phyloP scores from a whole-genome alignment of 495 filamentous ascomycete species.

The Aspergillus cavernicola region DNA sequence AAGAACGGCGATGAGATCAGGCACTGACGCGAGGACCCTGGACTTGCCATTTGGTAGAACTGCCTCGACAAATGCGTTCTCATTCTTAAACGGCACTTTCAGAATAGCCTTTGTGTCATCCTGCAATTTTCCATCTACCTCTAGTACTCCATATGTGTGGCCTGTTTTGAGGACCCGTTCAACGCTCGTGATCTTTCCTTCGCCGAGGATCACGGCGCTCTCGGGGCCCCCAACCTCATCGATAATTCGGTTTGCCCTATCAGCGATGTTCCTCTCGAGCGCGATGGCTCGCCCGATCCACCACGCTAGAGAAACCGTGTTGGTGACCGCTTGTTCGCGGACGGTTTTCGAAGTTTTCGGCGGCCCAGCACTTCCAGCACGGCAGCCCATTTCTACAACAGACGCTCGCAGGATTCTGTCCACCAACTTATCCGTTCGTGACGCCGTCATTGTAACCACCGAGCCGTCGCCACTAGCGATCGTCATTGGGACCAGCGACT shows the following conservation, averaged over 20 bases:
- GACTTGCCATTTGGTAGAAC: constrained; percentile 28
- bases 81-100: constrained; percentile 58
- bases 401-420: constrained; percentile 29
- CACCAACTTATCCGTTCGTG: constrained; percentile 32
- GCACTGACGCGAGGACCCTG: constrained; percentile 52
- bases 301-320: constrained; percentile 44
- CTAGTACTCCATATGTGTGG: constrained; percentile 31
- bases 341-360: constrained; percentile 29
- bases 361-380: constrained; percentile 27
- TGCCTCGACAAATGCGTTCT: constrained; percentile 55
- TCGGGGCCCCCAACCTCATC: constrained; percentile 51
- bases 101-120: constrained; percentile 34
- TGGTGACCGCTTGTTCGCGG: constrained; percentile 28
- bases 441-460: constrained; percentile 32
- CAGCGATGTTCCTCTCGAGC: constrained; percentile 38
- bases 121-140: constrained; percentile 46
- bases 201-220: constrained; percentile 51
- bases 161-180: constrained; percentile 42
- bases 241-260: constrained; percentile 53
- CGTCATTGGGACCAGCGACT: constrained; percentile 28
- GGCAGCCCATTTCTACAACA: constrained; percentile 32
- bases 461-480: constrained; percentile 37
- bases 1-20: constrained; percentile 59
- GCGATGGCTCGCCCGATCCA: constrained; percentile 48
- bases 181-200: constrained; percentile 59